Conservation (phyloP, 148 eudicot species). For the Rhododendron kiyosumense region DNA sequence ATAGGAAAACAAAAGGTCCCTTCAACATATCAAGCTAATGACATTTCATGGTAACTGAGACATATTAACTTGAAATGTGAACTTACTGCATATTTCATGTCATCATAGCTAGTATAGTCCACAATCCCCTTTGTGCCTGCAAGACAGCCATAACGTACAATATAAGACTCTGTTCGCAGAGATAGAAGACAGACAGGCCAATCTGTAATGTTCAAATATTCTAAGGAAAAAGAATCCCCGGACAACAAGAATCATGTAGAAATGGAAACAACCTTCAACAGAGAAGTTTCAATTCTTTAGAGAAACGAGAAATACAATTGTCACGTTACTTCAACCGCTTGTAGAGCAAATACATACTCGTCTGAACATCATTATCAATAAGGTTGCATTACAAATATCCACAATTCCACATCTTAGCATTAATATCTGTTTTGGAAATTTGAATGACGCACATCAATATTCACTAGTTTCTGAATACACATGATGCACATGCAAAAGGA, state of each 20-base stretch:
- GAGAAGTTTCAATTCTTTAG: neutral
- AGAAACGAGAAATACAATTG: neutral
- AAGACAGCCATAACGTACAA: constrained; percentile 6
- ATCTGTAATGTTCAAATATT: neutral
- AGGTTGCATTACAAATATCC: neutral
- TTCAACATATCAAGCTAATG: neutral
- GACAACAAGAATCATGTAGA: neutral
- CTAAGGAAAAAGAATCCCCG: neutral
- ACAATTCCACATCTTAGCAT: neutral
- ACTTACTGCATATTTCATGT: constrained; percentile 92
- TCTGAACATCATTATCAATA: neutral
- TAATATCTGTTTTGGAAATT: neutral
- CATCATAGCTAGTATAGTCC: constrained; percentile 87
- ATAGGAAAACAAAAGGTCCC: neutral
- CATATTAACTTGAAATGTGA: neutral
- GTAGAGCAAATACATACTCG: neutral
- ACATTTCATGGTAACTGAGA: neutral
- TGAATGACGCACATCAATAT: neutral
- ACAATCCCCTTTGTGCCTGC: constrained; percentile 86
- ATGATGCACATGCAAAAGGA: neutral
- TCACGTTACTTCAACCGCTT: neutral
- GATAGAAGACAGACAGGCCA: neutral
- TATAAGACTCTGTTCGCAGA: neutral
- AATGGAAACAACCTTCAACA: neutral
- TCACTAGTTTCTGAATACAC: neutral